These are phyloP conservation scores for Chiua virens DNA, from an alignment of 768 basidiomycete species.

Conservation along the genomic window DNA sequence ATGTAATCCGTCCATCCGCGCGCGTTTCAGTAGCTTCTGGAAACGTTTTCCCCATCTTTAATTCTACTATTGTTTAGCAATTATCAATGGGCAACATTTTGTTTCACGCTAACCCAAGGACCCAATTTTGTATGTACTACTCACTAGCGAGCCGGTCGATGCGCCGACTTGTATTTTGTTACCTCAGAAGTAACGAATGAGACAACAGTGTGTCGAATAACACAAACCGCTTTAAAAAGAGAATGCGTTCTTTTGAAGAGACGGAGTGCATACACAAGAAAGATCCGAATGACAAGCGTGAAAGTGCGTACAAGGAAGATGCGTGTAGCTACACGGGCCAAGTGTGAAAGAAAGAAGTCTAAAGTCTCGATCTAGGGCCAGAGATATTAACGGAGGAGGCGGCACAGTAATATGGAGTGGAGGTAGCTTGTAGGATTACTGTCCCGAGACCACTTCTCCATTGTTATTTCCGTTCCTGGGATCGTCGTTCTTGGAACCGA, in stretches of 20 bases:
- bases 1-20: not conserved
- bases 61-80: slow-evolving; percentile 8
- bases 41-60: not conserved
- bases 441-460: not conserved
- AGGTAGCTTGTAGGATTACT: slow-evolving; percentile 9
- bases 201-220: not conserved
- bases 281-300: slow-evolving; percentile 8
- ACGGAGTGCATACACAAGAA: slow-evolving; percentile 19
- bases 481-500: slow-evolving; percentile 31
- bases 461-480: slow-evolving; percentile 9
- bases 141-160: not conserved
- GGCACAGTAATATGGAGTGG: slow-evolving; percentile 8
- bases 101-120: not conserved
- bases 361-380: slow-evolving; percentile 28
- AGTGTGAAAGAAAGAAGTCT: slow-evolving; percentile 17
- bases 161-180: no score
- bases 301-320: slow-evolving; percentile 25
- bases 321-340: slow-evolving; percentile 11
- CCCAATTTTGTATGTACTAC: slow-evolving; percentile 6
- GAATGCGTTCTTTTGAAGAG: not conserved
- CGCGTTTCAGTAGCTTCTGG: not conserved
- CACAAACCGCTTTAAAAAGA: no score
- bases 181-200: no score
- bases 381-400: slow-evolving; percentile 8
- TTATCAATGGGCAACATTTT: not conserved